Conservation (phyloP, 1,284 basidiomycete species). For the Fistulina hepatica region DNA sequence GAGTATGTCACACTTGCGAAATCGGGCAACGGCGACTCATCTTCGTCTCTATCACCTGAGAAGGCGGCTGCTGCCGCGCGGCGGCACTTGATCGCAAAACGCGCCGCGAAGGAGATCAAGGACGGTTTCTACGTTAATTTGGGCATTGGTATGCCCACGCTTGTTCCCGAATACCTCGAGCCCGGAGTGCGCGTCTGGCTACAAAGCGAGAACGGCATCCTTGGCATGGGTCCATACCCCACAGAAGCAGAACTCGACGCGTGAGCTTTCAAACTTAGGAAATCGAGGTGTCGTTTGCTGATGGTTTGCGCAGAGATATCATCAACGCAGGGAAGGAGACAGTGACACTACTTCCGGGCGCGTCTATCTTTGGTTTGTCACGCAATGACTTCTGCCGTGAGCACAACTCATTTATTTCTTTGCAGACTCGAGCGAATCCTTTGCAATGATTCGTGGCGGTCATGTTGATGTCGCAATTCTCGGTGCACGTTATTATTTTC, state of each 20-base stretch:
- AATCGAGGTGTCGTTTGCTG: conserved; percentile 7
- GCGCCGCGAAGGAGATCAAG: conserved; percentile 83
- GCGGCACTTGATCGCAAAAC: conserved; percentile 73
- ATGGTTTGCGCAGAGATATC: conserved; percentile 51
- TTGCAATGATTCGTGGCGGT: conserved; percentile 94
- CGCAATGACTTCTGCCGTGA: conserved; percentile 3
- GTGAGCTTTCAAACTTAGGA: conserved; percentile 35
- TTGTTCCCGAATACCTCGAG: conserved; percentile 77
- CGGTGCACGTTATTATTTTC: conserved; percentile 36
- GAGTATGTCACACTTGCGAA: conserved; percentile 63
- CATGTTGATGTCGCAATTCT: conserved; percentile 92
- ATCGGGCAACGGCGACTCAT: conserved; percentile 26
- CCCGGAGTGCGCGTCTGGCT: conserved; percentile 81
- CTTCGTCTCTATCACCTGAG: conserved; percentile 29
- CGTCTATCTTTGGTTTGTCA: conserved; percentile 73
- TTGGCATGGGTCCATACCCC: conserved; percentile 94
- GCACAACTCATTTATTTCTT: background rate
- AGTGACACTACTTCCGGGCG: conserved; percentile 84
- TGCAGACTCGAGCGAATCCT: conserved; percentile 79
- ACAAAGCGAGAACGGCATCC: conserved; percentile 91
- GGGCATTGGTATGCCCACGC: conserved; percentile 88
- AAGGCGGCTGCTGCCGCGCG: conserved; percentile 42
- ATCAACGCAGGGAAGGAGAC: conserved; percentile 98
- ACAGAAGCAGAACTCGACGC: conserved; percentile 81
- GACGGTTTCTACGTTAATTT: conserved; percentile 80